Conservation (phyloP, 495 filamentous ascomycete genomes). For the Neurospora intermedia region DNA sequence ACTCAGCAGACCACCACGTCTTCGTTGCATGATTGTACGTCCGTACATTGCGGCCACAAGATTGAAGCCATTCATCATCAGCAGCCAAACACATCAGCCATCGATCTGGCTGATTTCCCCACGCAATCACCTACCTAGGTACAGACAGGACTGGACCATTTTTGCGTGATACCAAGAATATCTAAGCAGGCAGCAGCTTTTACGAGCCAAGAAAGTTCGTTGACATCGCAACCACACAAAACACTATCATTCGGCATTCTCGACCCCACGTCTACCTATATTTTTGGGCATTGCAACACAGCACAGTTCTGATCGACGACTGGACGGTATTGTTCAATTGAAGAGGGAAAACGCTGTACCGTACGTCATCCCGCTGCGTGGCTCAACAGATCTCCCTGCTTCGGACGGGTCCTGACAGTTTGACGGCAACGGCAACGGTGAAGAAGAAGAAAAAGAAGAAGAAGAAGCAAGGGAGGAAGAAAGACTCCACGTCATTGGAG, state of each 20-base stretch:
- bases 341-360: not conserved
- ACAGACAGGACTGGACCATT: no score
- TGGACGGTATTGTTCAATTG: not conserved
- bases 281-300: not conserved
- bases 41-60: not conserved
- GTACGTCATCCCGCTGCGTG: not conserved
- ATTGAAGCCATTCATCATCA: not conserved
- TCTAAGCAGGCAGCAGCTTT: not conserved
- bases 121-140: no score
- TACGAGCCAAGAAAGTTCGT: not conserved
- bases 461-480: not conserved
- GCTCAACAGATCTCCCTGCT: not conserved
- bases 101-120: not conserved
- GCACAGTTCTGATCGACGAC: not conserved
- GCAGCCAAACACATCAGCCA: not conserved
- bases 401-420: not conserved
- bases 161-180: not conserved
- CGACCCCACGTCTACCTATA: not conserved
- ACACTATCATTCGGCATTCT: not conserved
- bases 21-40: no score
- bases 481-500: no score
- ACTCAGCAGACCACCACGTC: no score
- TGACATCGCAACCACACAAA: not conserved
- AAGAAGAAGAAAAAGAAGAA: not conserved
- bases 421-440: not conserved